A percentile compares a stretch with the other conserved stretches of the same genome.
Conservation (phyloP, 208 protist species). For the Acanthamoeba royreba region DNA sequence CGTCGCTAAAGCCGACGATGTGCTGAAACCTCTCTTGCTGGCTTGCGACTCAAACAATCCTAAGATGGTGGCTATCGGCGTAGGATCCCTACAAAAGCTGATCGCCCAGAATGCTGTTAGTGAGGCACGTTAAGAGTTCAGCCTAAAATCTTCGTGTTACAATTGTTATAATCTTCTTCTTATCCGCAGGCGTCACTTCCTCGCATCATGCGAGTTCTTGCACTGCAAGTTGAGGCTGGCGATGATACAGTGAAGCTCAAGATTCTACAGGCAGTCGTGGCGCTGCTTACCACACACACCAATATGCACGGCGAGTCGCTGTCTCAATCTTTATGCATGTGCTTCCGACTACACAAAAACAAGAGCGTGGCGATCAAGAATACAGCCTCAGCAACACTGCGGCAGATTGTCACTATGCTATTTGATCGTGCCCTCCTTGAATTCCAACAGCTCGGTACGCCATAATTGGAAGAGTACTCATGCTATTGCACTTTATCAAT, state of each 20-base stretch:
- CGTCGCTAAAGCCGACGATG: constrained; percentile 12
- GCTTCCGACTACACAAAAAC: constrained; percentile 53
- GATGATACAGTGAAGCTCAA: constrained; percentile 43
- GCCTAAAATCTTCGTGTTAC: background rate
- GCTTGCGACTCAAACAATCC: constrained; percentile 21
- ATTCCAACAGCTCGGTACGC: background rate
- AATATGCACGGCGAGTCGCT: constrained; percentile 31
- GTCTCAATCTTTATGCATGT: constrained; percentile 40
- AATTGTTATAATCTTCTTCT: background rate
- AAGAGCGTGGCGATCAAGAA: constrained; percentile 45
- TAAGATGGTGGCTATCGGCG: constrained; percentile 10
- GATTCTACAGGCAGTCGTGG: constrained; percentile 18
- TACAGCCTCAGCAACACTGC: constrained; percentile 39
- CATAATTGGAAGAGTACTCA: background rate
- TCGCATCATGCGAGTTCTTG: constrained; percentile 19
- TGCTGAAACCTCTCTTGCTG: constrained; percentile 33
- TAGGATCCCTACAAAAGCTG: constrained; percentile 28
- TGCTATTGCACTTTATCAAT: background rate
- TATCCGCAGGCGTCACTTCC: background rate
- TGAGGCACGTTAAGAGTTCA: background rate
- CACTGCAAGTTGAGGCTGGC: background rate
- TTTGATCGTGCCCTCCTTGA: constrained; percentile 46
- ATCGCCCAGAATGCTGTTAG: constrained; percentile 23
- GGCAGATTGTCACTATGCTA: constrained; percentile 49
- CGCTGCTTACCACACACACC: constrained; percentile 2